Evolutionary conservation across 1,284 basidiomycete genomes (phyloP), one percentile per base, ranked within the genome.

Genomic region (Papiliotrema terrestris): DNA sequence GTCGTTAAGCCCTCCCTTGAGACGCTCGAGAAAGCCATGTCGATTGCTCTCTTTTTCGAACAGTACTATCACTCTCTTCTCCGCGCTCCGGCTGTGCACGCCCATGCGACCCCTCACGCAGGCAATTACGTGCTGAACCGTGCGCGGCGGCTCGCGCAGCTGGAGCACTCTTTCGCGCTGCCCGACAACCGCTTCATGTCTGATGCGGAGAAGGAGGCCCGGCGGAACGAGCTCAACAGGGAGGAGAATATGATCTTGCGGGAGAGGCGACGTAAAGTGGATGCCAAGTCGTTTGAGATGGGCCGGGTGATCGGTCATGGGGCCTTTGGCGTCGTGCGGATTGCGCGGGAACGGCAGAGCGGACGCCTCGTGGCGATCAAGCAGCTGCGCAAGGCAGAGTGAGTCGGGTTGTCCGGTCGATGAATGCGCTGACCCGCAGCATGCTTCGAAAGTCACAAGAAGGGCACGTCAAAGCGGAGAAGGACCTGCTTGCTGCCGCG

Each of bases 371-470:
- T 87, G 68, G 93, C 93, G 45, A 97, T 98, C 91, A 98, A 98
- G 78, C 89, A 95, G 85, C 81, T 96, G 67, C 85, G 93, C 52
- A 98, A 98, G 79, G 86, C 86, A 55, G 94, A 97, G 75, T 75
- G 47, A 57, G 72, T 61, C 5, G 17, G 17, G 2, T 9, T 32
- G 22, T 2, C 15, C 8, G n/a, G 19, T 11, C 20, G 23, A 36
- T 44, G 15, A 20, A 11, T 2, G 4, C 3, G 52, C 62, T 63
- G 29, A 64, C 48, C 2, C 13, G n/a, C 44, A 75, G 74, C 74
- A 97, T 98, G 92, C 82, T 98, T 64, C 86, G 90, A 47, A 95
- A 95, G 78, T 92, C 91, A n/a, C 95, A 98, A 77, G 94, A 98
- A 79, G 94, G 93, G 15, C 74, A 77, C 55, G 71, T 77, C 19